Base-by-base conservation (phyloP, 768 basidiomycete species). In the Phlebiopsis flavidoalba region DNA sequence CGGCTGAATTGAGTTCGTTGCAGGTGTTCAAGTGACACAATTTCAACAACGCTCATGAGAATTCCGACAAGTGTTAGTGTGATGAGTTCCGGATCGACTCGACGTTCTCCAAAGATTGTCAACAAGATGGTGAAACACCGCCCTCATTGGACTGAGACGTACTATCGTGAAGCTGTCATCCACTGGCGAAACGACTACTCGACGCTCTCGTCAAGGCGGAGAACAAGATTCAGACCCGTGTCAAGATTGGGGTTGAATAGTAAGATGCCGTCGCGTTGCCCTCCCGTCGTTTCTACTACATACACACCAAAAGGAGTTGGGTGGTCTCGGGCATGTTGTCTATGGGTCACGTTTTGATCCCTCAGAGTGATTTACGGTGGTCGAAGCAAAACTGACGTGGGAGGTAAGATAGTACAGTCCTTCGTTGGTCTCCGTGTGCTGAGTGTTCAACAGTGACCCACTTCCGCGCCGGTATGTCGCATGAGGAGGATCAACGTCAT, bases 251-350 rank as follows among this genome's bases (percentile, higher is more conserved):
- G n/a, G n/a, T 71, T 97, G 66, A 97, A 98, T 81, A 93, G 91
- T 74, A 97, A 98, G 79, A 98, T 99, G 97, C 97, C 97, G 22
- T 97, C 95, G 4, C 89, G 95, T 82, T 98, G 98, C 84, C 96
- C 97, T 59, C 90, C 96, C 11, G 91, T 93, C 15, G 91, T 95
- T 96, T 95, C 80, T 96, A 97, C 72, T n/a, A n/a, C n/a, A n/a
- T n/a, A 31, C 26, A 31, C 26, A 95, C 93, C 6, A 95, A 94
- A 0, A 98, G 98, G 87, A 97, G 98, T 80, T 78, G 98, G 35
- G 97, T 96, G 72, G 97, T 96, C 72, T 85, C 98, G 48, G 97
- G 97, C 57, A 98, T 98, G 97, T 79, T 99, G 69, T 98, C 95
- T 2, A 99, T 99, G 97, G 96, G 96, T 12, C 97, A 98, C 73